Evolutionary conservation across 176 grass and related monocot genomes (phyloP), one percentile per base, ranked within the genome.

Genomic region (Oryza nivara): DNA sequence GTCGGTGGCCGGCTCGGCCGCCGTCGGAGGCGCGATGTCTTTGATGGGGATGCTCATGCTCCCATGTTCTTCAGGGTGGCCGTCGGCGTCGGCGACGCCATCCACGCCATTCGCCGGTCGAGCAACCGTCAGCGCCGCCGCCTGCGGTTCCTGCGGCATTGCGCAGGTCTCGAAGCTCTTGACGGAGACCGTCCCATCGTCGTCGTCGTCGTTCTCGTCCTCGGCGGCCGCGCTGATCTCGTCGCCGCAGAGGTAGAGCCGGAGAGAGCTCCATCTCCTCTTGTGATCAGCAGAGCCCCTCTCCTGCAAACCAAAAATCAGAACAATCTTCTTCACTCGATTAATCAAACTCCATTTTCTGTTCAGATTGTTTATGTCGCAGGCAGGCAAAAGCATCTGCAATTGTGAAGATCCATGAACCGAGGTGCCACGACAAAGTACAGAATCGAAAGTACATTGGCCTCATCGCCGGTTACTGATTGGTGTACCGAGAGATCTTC

Each of bases 171-270:
- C 83, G 73, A 85, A 87, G 81, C 91, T 86, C 51, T 84, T 89
- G 68, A 20, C 51, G 32, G 92, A 95, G 44, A 65, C 81, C 12
- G 86, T 86, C 48, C 85, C 88, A n/a, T 84, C 83, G 0, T 88
- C 86, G 0, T 88, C 87, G 0, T 76, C 84, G 1, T 70, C 61
- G 19, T 88, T 88, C 16, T 74, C 82, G 0, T 81, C 88, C 20
- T 69, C 79, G 22, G 34, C 52, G 9, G 69, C 82, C 1, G 88
- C 71, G 46, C 80, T 85, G 7, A 80, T n/a, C 76, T 99, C 93
- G 41, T 94, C 92, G 73, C 96, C 91, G 63, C 96, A 99, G 17
- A 99, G 80, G 81, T 99, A 99, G 22, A 85, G 61, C 75, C 85
- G 77, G 28, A 99, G 83, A 6, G 91, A 90, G 46, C 77, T 49